phyloP scores from a whole-genome alignment of 345 rosid species.

The Populus simonii region DNA sequence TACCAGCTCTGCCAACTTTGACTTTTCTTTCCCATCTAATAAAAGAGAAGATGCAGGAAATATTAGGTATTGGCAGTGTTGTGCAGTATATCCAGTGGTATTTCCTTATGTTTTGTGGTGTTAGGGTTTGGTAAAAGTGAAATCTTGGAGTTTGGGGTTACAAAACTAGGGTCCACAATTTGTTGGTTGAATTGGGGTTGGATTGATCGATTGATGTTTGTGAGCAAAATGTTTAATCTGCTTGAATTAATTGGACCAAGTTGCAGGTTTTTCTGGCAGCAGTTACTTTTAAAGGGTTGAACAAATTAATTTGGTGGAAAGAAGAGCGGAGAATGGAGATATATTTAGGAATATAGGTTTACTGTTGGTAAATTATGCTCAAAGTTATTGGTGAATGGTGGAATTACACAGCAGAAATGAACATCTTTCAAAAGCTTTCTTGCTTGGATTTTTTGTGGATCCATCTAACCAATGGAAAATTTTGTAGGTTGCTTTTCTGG shows the following conservation, averaged over 20 bases:
- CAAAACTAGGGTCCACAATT: neutral
- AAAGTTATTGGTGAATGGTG: neutral
- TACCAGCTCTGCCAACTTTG: neutral
- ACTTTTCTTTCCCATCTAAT: neutral
- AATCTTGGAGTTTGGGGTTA: neutral
- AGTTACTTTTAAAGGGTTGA: neutral
- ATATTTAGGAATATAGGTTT: neutral
- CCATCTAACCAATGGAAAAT: constrained; percentile 18
- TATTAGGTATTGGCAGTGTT: neutral
- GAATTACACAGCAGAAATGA: neutral
- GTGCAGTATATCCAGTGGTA: neutral
- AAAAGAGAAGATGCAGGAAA: neutral
- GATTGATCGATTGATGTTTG: neutral
- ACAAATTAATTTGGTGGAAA: neutral
- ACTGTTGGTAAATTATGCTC: neutral
- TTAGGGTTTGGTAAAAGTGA: neutral
- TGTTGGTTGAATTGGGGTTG: neutral
- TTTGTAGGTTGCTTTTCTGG: constrained; percentile 87
- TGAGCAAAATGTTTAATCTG: neutral
- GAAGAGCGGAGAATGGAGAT: neutral
- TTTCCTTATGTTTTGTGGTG: neutral
- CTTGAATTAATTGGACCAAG: neutral
- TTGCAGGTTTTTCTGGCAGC: neutral
- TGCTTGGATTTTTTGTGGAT: constrained; percentile 2
- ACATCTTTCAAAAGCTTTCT: neutral